Base-by-base conservation (phyloP, 169 alveolate species). In the Cryptosporidium sp. region DNA sequence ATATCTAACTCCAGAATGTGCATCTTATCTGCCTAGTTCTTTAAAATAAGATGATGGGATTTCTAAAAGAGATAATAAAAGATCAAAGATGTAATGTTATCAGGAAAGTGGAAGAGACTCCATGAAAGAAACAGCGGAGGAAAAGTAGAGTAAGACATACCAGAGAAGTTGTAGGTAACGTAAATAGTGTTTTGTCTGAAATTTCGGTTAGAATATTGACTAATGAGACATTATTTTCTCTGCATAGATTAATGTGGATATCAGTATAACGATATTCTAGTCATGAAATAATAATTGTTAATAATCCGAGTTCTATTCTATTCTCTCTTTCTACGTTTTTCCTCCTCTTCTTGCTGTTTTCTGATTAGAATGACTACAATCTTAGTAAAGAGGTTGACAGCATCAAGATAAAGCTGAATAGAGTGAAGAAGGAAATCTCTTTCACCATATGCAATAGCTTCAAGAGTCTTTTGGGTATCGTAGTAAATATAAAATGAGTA, bases 401-500 rank as follows among this genome's bases (percentile, higher is more conserved):
- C 89, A 26, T 80, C 89, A 33, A 80, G 62, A 35, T 80, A 80
- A 21, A 80, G 89, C 35, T 80, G 89, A 8, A 80, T 42, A 1
- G 89, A 60, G 33, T 80, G 89, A n/a, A 80, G 60, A 21, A 80
- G 75, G 45, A 80, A 80, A 16, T 80, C 89, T 48, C 44, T 80
- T 51, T 80, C 89, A 3, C 80, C 89, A 33, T 23, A 80, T 16
- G 89, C 35, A 16, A 80, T 80, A 18, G 80, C 60, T 31, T 80
- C 89, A 5, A 80, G 75, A 44, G 89, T 80, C 18, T 62, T 80
- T 23, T 80, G 89, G 52, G 89, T 80, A 33, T 80, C 89, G 29
- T 80, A 80, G 68, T 62, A 80, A 21, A 80, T 70, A 31, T 80
- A 80, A 33, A 80, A 65, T 2, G 89, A 80, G 37, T 80, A 80